Evolutionary conservation across 2,329 filamentous ascomycete species (phyloP).

Genomic region (Drechmeria coniospora): DNA sequence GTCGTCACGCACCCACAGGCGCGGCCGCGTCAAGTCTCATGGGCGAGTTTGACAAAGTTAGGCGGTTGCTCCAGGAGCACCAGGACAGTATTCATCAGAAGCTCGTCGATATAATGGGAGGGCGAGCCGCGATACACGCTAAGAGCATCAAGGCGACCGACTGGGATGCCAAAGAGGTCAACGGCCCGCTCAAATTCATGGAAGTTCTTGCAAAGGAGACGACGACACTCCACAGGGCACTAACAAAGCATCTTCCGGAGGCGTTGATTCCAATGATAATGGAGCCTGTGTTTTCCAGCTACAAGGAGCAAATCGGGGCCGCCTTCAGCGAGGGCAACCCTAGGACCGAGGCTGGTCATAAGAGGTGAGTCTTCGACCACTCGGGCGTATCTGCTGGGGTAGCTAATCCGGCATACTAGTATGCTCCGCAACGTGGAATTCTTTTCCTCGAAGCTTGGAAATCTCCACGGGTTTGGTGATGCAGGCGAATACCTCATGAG

Average conservation of each 20-base stretch:
- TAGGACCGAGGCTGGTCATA: constrained; percentile 50
- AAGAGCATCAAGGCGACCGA: constrained; percentile 59
- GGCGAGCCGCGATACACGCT: constrained; percentile 57
- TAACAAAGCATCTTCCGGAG: constrained; percentile 69
- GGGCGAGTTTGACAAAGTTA: constrained; percentile 78
- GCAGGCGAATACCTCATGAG: constrained; percentile 53
- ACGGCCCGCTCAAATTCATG: constrained; percentile 54
- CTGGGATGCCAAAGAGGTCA: constrained; percentile 44
- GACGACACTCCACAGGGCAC: constrained; percentile 64
- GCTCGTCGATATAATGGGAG: constrained; percentile 81
- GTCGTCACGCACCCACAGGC: constrained; percentile 50
- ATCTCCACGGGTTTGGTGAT: constrained; percentile 65
- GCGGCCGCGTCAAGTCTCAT: constrained; percentile 44
- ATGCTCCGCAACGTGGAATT: constrained; percentile 64
- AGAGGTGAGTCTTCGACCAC: constrained; percentile 40
- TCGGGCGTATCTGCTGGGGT: not conserved
- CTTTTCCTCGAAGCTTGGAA: constrained; percentile 54
- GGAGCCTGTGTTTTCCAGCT: constrained; percentile 67
- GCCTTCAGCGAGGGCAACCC: constrained; percentile 52
- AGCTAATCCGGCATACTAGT: constrained; percentile 24
- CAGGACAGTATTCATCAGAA: constrained; percentile 86
- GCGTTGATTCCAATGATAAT: constrained; percentile 69
- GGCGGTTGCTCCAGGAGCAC: constrained; percentile 72
- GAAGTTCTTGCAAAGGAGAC: constrained; percentile 81
- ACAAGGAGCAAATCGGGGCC: constrained; percentile 62